Evolutionary conservation across 106 monocot species (phyloP), one percentile per base, ranked within the genome.

Genomic region (Phalaenopsis aphrodite): DNA sequence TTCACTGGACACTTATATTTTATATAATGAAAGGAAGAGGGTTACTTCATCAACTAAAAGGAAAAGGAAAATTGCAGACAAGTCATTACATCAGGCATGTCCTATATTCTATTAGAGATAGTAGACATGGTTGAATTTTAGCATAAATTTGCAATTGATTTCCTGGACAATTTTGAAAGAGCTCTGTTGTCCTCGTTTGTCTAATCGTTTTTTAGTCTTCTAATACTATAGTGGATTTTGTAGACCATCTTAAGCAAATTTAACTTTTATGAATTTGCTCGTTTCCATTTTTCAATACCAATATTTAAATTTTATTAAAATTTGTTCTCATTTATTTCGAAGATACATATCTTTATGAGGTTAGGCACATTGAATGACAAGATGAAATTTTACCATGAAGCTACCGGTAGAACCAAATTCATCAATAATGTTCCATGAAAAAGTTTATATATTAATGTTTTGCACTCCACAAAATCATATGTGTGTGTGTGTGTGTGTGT

Each of bases 11-110:
- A 94, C 97, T 4, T 98, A 89, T 72, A 90, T 98, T 80, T 87
- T 94, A 64, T 94, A 92, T 78, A 98, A 98, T 83, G 90, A 98
- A 87, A 98, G 97, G 77, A 92, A 88, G 83, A 88, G 79, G 77
- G 97, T 98, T 23, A 98, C 97, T 79, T 98, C 97, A 75, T 98
- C 97, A 79, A 89, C 97, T 80, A 98, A 98, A 88, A 88, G 88
- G 84, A 98, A 87, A 89, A 84, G 92, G 80, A 90, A 85, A 85
- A 77, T 65, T 46, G 88, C 84, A 37, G 89, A 90, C 77, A 92
- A 78, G 78, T 91, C 92, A 72, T 80, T 98, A 79, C 94, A 98
- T 71, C 97, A 98, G 94, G 97, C 74, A 74, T 74, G 74, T 74
- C 8, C 43, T 74, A 19, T 74, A 19, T 43, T 42, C 38, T 71